Conservation (phyloP, 306 rosid species). For the Mucuna pruriens region DNA sequence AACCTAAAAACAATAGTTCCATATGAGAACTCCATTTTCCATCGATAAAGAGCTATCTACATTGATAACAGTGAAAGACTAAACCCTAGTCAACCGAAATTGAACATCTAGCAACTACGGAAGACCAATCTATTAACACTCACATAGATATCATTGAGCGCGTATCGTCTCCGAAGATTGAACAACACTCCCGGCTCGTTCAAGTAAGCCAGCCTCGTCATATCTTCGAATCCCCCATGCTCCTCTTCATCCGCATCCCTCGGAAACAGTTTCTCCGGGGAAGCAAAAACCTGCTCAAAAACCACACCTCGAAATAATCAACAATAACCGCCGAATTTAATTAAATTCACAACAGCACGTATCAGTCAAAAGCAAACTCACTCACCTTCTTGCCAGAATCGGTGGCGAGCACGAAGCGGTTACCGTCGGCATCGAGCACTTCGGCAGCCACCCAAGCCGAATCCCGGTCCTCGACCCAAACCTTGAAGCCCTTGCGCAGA, state of each 20-base stretch:
- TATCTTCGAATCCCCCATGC: conserved; percentile 92
- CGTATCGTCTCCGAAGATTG: conserved; percentile 88
- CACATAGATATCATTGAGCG: conserved; percentile 93
- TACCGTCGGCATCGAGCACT: conserved; percentile 57
- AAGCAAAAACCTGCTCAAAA: conserved; percentile 66
- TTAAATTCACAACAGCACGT: background rate
- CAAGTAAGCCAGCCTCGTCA: conserved; percentile 90
- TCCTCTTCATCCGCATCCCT: conserved; percentile 97
- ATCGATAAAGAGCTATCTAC: background rate
- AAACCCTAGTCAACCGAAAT: conserved; percentile 2
- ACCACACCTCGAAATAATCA: background rate
- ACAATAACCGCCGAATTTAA: background rate
- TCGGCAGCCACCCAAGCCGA: conserved; percentile 83
- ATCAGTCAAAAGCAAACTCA: background rate
- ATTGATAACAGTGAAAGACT: background rate
- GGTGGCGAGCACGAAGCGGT: conserved; percentile 51
- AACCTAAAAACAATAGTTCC: background rate
- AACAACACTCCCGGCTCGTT: conserved; percentile 97
- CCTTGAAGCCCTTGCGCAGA: conserved; percentile 81
- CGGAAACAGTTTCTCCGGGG: conserved; percentile 63
- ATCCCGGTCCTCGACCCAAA: conserved; percentile 78
- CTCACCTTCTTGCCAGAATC: conserved; percentile 80
- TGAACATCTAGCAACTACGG: background rate
- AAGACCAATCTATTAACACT: conserved; percentile 37
- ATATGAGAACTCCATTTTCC: background rate